Conservation (phyloP, 1,139 yeast species). For the Starmera stellimalicola region DNA sequence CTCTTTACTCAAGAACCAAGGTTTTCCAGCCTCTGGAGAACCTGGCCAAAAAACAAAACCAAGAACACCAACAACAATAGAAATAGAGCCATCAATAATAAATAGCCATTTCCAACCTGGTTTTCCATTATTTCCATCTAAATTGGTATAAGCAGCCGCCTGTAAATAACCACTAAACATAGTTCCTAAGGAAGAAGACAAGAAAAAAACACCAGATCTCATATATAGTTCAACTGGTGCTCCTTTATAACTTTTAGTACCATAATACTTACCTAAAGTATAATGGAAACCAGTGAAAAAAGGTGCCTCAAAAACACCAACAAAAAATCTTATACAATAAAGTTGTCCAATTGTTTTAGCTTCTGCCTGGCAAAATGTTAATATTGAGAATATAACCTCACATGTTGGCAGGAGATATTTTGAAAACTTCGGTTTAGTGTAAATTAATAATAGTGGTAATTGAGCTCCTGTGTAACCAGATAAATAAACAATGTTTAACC, state of each 20-base stretch:
- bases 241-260: not conserved
- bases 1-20: constrained; percentile 3
- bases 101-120: constrained; percentile 63
- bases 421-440: constrained; percentile 9
- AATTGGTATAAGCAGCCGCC: constrained; percentile 37
- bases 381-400: constrained; percentile 46
- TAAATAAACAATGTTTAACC: constrained; percentile 16
- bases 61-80: constrained; percentile 31
- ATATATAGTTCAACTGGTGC: constrained; percentile 6
- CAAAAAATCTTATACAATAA: constrained; percentile 22
- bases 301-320: constrained; percentile 24
- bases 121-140: constrained; percentile 35
- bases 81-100: constrained; percentile 48
- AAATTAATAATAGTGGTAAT: constrained; percentile 11
- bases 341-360: constrained; percentile 32
- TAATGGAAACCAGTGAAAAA: constrained; percentile 19
- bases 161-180: constrained; percentile 50
- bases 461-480: constrained; percentile 22
- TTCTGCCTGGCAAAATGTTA: constrained; percentile 36
- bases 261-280: constrained; percentile 23
- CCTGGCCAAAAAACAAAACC: constrained; percentile 39
- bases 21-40: constrained; percentile 30
- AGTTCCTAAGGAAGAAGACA: constrained; percentile 36
- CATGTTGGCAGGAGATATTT: constrained; percentile 19
- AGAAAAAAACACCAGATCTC: constrained; percentile 24